Evolutionary conservation across 441 rosid species (phyloP), one percentile per base, ranked within the genome.

Genomic region (Aquilaria agallochum): DNA sequence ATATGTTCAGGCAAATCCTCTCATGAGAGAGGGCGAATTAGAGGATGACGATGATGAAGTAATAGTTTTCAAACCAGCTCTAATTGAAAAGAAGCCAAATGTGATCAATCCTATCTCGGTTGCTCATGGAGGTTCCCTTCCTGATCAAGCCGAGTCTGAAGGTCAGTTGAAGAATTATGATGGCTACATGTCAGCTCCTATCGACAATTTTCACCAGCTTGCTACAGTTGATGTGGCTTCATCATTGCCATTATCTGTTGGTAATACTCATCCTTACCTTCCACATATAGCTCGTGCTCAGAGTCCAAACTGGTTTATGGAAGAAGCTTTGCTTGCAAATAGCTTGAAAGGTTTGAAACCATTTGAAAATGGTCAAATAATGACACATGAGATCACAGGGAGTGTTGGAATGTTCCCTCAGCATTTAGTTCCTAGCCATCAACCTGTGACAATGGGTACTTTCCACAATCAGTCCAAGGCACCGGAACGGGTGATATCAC

Each of bases 51-150:
- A 87, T 27, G 97, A 87, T 50, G 97, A 92, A 78, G 95, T 76
- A 58, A 92, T 92, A 75, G 92, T 92, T 69, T 91, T 89, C 70
- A 84, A 85, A 82, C 97, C 97, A 55, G 66, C 76, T 30, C 84
- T 74, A 61, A 34, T 81, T 55, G 92, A 83, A 72, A 92, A 85
- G 78, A 80, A 63, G 58, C 69, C 68, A 56, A 82, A 73, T 70
- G 71, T 58, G 34, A 45, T 73, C 67, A 74, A 69, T 55, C 70
- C 78, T 50, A 55, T 60, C 50, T 73, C 59, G 80, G 62, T 49
- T 31, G 60, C 76, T 53, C 58, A 66, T 77, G 88, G 80, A 53
- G 82, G 73, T 69, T 51, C 80, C 46, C 78, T 70, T 61, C 75
- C 78, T 33, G 76, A 60, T 46, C 79, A 67, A 65, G 69, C 62